phyloP scores from a whole-genome alignment of 2,329 filamentous ascomycete genomes.

The Metarhizium anisopliae region DNA sequence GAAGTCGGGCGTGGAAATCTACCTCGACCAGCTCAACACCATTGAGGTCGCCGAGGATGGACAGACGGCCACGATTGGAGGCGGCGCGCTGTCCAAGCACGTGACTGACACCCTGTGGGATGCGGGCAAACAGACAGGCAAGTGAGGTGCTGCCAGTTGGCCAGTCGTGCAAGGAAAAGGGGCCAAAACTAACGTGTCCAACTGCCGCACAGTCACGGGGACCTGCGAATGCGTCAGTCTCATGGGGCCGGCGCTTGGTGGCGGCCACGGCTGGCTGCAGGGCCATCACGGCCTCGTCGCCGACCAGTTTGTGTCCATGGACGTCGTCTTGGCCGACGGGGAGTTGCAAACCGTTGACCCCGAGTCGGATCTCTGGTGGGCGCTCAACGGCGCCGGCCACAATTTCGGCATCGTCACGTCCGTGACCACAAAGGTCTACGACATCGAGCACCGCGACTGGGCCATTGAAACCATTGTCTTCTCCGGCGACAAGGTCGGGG shows the following conservation, averaged over 20 bases:
- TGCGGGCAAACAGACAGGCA: conserved; percentile 36
- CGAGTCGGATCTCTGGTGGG: conserved; percentile 48
- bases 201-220: conserved; percentile 28
- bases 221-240: conserved; percentile 43
- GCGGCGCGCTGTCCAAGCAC: conserved; percentile 35
- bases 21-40: conserved; percentile 32
- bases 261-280: conserved; percentile 47
- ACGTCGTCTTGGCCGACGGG: conserved; percentile 43
- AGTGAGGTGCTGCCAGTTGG: conserved; percentile 5
- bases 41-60: conserved; percentile 33
- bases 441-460: conserved; percentile 30
- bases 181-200: neutral
- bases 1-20: conserved; percentile 41
- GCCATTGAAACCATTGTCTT: conserved; percentile 36
- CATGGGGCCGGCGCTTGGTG: conserved; percentile 43
- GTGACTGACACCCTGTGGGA: conserved; percentile 40
- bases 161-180: no score
- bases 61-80: conserved; percentile 36
- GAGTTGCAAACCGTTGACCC: conserved; percentile 26
- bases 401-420: conserved; percentile 52
- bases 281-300: conserved; percentile 42
- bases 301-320: conserved; percentile 43
- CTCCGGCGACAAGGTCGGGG: conserved; percentile 30
- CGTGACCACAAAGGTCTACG: conserved; percentile 37
- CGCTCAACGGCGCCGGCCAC: conserved; percentile 46